Evolutionary conservation across 2,329 filamentous ascomycete species (phyloP), one percentile per base, ranked within the genome.

Genomic region (Pseudocercospora fijiensis): DNA sequence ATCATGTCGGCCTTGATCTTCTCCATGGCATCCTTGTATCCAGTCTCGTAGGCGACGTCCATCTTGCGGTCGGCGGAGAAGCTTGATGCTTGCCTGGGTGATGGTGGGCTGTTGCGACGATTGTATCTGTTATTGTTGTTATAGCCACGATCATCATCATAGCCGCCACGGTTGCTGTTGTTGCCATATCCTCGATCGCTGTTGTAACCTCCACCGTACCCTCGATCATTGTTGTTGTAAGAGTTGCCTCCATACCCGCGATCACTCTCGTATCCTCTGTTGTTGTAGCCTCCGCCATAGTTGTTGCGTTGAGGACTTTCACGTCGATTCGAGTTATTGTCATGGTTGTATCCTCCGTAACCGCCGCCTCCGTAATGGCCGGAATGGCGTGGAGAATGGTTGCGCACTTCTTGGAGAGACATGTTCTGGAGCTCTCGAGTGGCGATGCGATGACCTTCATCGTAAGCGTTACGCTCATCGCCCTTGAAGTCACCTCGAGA

Each of bases 21-120:
- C 64, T 68, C 66, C 66, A 69, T 67, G 30, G 67, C 67, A 22
- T 69, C 67, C 58, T 66, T 66, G 62, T 68, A 69, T n/a, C 67
- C 67, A 3, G 67, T 65, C 27, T 69, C 67, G 61, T 69, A 69
- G 27, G 67, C 67, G 30, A 69, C 67, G 24, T 69, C 67, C 61
- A 69, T 67, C 55, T 69, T 69, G 37, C 66, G 65, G 52, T 69
- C 67, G 20, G 62, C 66, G 20, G 57, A 61, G 57, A 69, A 69
- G 62, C 64, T 60, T 2, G 60, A 65, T 9, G 61, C 49, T 27
- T 62, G 52, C 33, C 60, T 49, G 11, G 58, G 56, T 28, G 45
- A 55, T 16, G 43, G 43, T 33, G 63, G 57, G 27, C 16, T 37
- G 20, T 61, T 47, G 10, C 60, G 60, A 13, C 57, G 37, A 10